Percentiles rank a stretch among this genome's conserved stretches.
Evolutionary conservation across 1,284 basidiomycete species (phyloP).

Genomic region (Cutaneotrichosporon mucoides): DNA sequence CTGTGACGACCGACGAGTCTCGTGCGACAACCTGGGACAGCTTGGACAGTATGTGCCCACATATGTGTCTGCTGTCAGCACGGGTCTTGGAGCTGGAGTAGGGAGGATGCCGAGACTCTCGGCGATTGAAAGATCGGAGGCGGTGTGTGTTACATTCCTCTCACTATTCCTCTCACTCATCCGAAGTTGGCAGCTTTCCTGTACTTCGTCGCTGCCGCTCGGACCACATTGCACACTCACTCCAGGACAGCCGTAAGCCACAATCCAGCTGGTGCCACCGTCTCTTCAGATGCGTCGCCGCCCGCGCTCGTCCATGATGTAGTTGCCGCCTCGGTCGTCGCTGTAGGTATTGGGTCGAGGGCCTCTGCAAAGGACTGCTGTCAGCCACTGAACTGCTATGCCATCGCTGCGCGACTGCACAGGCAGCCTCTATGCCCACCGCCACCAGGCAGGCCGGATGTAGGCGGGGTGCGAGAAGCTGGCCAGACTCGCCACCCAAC

Average conservation of each 20-base stretch:
- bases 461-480: no score
- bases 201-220: neutral
- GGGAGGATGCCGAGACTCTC: neutral
- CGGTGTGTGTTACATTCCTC: no score
- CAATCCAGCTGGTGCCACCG: slow-evolving; percentile 70
- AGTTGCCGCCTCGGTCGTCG: neutral
- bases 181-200: neutral
- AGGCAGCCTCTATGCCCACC: no score
- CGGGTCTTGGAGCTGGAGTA: neutral
- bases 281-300: slow-evolving; percentile 38
- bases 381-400: neutral
- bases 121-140: no score
- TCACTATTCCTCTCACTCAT: no score
- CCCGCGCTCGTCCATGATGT: slow-evolving; percentile 34
- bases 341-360: neutral
- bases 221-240: slow-evolving; percentile 54
- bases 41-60: slow-evolving; percentile 61
- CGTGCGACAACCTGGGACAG: slow-evolving; percentile 75
- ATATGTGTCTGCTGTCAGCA: slow-evolving; percentile 58
- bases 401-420: neutral
- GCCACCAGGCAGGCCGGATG: no score
- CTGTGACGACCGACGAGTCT: slow-evolving; percentile 66
- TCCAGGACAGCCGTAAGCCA: slow-evolving; percentile 90
- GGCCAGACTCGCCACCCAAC: no score
- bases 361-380: slow-evolving; percentile 37